Base-by-base conservation (phyloP, 169 alveolate genomes). In the Plasmodium reichenowi region DNA sequence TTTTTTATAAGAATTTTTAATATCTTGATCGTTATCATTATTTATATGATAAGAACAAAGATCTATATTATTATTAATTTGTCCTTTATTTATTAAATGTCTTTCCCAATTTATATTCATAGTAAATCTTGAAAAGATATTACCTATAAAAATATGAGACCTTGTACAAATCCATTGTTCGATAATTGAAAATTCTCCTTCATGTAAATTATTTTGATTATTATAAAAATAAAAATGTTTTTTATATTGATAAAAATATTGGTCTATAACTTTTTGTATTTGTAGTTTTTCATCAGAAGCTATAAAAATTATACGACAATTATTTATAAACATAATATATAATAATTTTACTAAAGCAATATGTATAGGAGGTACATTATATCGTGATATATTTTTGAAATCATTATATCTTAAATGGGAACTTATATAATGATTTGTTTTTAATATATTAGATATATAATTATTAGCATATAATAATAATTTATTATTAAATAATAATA, bases 51-150 rank as follows among this genome's bases (percentile, higher is more conserved):
- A 83, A 22, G 75, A 83, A 70, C 91, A 83, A 8, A 83, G 47
- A 70, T 83, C 91, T 66, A 83, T 32, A 47, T 67, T 83, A 2
- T 54, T 20, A n/a, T 70, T 9, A 15, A 43, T 38, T 7, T 72
- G 26, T 24, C 68, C 66, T 26, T 68, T 68, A 22, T 48, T 52
- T 15, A 71, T 83, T 59, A 83, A 70, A 83, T 59, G 59, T 83
- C 91, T 20, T 48, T 83, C 91, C 91, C 91, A 83, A 22, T 68
- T 83, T 54, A 83, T 83, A 38, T 83, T 86, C 66, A 83, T 56
- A 60, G 68, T 83, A 26, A 56, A 83, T 68, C 91, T 38, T 17
- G 91, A 83, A 70, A 83, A 83, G 22, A 83, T 59, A 17, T 54
- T 83, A 5, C 91, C 91, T 4, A 71, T 73, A 59, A 83, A 83